A percentile compares a stretch with the other conserved stretches of the same genome.
Conservation (phyloP, 176 grass and related monocot species). For the Phoenix roebelenii region DNA sequence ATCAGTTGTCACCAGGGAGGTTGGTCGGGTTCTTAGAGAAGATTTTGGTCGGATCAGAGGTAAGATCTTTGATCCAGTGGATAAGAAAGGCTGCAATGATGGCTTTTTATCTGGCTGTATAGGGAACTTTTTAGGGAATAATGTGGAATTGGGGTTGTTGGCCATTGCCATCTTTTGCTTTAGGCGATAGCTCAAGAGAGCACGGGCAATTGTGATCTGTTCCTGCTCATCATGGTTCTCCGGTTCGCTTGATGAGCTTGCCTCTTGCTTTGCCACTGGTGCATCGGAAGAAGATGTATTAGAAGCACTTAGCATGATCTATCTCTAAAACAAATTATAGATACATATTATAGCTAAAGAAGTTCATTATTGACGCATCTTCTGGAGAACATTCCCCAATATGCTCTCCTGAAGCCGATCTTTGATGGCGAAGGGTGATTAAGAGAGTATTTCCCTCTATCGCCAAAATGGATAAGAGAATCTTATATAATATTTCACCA, state of each 20-base stretch:
- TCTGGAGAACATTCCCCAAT: too few relatives aligned
- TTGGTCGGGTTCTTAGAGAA: slow-evolving; percentile 44
- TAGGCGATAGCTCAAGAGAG: slow-evolving; percentile 78
- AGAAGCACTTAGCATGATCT: slow-evolving; percentile 1
- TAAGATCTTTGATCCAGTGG: slow-evolving; percentile 83
- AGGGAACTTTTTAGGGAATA: slow-evolving; percentile 92
- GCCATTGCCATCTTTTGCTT: slow-evolving; percentile 92
- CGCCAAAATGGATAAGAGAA: too few relatives aligned
- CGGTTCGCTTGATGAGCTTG: slow-evolving; percentile 58
- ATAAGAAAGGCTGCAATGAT: slow-evolving; percentile 40
- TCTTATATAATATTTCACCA: too few relatives aligned
- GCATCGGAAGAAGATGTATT: slow-evolving; percentile 18
- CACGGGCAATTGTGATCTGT: slow-evolving; percentile 88
- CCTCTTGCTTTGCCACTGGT: slow-evolving; percentile 62
- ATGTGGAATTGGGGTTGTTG: slow-evolving; percentile 62
- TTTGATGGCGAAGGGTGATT: too few relatives aligned
- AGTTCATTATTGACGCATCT: too few relatives aligned
- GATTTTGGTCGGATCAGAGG: slow-evolving; percentile 77
- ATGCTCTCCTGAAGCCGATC: too few relatives aligned
- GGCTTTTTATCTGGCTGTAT: slow-evolving; percentile 53
- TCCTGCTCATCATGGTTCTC: slow-evolving; percentile 92
- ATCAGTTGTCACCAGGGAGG: slow-evolving; percentile 35
- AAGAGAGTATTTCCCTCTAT: too few relatives aligned
- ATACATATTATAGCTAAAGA: too few relatives aligned
- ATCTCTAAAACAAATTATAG: too few relatives aligned